Percentiles rank a stretch among this genome's conserved stretches.
These are phyloP conservation scores for Yarrowia galli DNA, from an alignment of 1,139 yeast genomes.

Conservation along the genomic window DNA sequence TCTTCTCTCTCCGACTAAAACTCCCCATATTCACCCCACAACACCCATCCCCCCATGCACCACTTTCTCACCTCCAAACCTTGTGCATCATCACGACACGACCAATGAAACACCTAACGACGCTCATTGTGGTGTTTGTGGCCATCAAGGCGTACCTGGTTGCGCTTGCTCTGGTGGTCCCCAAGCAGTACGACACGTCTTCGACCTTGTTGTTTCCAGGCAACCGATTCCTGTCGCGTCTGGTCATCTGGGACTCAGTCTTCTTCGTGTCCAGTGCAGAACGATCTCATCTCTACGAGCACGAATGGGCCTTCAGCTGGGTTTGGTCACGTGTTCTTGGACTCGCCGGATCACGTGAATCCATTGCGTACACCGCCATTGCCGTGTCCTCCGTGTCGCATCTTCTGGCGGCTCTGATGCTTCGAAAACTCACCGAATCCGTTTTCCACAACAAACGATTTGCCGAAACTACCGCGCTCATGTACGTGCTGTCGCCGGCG, in stretches of 20 bases:
- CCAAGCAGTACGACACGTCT: constrained; percentile 57
- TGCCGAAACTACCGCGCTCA: constrained; percentile 55
- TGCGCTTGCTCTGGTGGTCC: constrained; percentile 10
- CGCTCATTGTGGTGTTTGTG: constrained; percentile 17
- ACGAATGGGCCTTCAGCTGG: constrained; percentile 89
- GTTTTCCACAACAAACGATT: constrained; percentile 42
- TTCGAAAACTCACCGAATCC: constrained; percentile 59
- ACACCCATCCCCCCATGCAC: neutral
- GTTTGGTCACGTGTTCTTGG: constrained; percentile 63
- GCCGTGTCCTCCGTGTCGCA: constrained; percentile 63
- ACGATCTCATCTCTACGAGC: constrained; percentile 68
- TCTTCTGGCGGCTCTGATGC: constrained; percentile 57
- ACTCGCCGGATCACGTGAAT: constrained; percentile 9
- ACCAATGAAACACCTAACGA: constrained; percentile 7
- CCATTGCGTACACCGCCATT: constrained; percentile 54
- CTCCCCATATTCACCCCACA: too few relatives aligned
- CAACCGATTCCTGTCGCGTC: constrained; percentile 54
- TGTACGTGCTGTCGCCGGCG: constrained; percentile 73
- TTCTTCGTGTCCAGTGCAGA: constrained; percentile 69
- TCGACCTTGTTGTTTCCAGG: constrained; percentile 49
- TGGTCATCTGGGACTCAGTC: constrained; percentile 86
- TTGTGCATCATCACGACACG: neutral
- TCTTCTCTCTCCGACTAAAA: neutral
- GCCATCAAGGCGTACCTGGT: constrained; percentile 21
- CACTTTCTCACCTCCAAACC: neutral